Evolutionary conservation across 108 stramenopile genomes (phyloP).

Genomic region (Hondaea fermentalgiana): DNA sequence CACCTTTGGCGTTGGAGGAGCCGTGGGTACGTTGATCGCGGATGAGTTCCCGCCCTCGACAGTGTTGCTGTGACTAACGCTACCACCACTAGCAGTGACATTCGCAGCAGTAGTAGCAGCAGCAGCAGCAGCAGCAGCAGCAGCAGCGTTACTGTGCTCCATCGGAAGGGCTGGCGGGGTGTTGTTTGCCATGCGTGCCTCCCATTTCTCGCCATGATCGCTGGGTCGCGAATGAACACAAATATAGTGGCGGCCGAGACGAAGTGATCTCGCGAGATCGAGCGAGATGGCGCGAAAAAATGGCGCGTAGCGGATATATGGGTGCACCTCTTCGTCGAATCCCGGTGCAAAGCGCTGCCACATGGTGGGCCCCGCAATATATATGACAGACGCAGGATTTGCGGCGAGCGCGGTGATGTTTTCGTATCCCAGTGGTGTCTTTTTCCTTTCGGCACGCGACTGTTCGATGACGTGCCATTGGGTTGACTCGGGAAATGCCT

Average conservation of each 20-base stretch:
- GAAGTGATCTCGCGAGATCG: neutral
- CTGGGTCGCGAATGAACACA: neutral
- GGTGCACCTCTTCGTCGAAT: neutral
- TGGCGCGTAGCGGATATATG: neutral
- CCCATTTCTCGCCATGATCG: slow-evolving; percentile 13
- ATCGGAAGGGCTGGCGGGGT: neutral
- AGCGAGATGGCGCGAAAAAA: slow-evolving; percentile 3
- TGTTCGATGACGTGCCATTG: neutral
- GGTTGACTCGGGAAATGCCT: neutral
- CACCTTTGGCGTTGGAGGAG: neutral
- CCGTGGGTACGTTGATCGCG: neutral
- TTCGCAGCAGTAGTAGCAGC: too few species aligned
- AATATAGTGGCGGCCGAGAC: neutral
- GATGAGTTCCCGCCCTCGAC: neutral
- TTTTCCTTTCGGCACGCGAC: neutral
- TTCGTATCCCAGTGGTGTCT: neutral
- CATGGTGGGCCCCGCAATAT: slow-evolving; percentile 15
- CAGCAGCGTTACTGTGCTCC: neutral
- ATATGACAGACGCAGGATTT: neutral
- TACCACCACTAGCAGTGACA: too few species aligned
- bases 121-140: too few species aligned
- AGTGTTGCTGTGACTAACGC: neutral
- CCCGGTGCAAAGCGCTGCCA: neutral
- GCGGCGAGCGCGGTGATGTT: neutral
- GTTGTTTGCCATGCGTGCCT: neutral